These are phyloP conservation scores for Whalleya microplaca DNA, from an alignment of 2,329 filamentous ascomycete genomes.

Conservation along the genomic window DNA sequence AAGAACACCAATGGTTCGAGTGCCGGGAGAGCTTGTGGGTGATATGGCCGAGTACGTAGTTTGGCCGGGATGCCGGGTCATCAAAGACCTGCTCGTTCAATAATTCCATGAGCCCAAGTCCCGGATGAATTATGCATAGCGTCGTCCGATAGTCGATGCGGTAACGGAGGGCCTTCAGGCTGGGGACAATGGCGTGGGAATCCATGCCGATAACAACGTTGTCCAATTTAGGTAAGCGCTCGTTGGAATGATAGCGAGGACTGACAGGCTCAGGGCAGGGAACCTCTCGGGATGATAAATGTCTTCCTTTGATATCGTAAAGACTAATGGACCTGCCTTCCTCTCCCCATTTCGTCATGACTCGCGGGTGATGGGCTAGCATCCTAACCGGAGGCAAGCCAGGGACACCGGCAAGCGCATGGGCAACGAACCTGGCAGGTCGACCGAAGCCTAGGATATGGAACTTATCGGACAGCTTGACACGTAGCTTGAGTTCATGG, in stretches of 20 bases:
- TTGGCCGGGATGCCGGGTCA: constrained; percentile 66
- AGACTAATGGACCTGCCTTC: constrained; percentile 49
- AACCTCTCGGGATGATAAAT: constrained; percentile 29
- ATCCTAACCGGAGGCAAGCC: constrained; percentile 67
- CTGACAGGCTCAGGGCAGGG: constrained; percentile 29
- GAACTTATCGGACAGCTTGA: constrained; percentile 46
- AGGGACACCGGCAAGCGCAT: constrained; percentile 61
- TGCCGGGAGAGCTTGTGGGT: constrained; percentile 41
- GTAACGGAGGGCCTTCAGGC: constrained; percentile 25
- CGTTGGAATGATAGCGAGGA: neutral
- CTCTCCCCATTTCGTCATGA: constrained; percentile 50
- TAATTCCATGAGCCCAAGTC: constrained; percentile 81
- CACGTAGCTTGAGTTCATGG: constrained; percentile 4
- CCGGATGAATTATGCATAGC: constrained; percentile 77
- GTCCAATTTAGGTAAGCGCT: constrained; percentile 11
- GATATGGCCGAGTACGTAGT: constrained; percentile 73
- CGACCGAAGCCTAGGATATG: constrained; percentile 68
- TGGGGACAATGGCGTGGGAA: constrained; percentile 17
- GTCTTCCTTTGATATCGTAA: constrained; percentile 45
- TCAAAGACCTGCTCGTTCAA: constrained; percentile 74
- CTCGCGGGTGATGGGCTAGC: constrained; percentile 56
- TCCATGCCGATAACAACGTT: constrained; percentile 34
- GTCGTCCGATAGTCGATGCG: constrained; percentile 63
- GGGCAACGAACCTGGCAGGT: constrained; percentile 67
- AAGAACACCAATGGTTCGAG: constrained; percentile 30